Conservation (phyloP, 177 flowering plant species). For the Tripterygium wilfordii region DNA sequence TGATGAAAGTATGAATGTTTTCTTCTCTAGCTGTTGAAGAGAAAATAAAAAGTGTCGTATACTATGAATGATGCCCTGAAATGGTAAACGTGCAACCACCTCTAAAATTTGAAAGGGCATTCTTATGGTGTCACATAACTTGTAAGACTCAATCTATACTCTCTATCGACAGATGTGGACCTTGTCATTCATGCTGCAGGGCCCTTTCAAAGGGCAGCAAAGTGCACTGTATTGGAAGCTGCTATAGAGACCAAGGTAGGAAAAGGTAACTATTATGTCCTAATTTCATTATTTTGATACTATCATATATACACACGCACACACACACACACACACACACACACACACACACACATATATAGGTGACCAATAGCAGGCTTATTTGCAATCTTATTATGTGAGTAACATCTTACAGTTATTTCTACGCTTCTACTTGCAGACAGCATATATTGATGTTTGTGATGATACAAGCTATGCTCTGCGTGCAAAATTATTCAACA, state of each 20-base stretch:
- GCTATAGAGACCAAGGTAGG: slow-evolving; percentile 89
- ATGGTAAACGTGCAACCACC: no score
- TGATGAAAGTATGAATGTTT: no score
- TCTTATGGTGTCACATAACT: not conserved
- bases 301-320: no score
- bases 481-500: slow-evolving; percentile 69
- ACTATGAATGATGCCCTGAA: no score
- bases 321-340: no score
- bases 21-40: no score
- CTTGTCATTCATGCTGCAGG: slow-evolving; percentile 94
- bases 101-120: not conserved
- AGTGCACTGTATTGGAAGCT: slow-evolving; percentile 89
- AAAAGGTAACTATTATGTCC: slow-evolving; percentile 18
- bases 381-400: no score
- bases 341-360: no score
- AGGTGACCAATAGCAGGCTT: no score
- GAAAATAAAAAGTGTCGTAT: no score
- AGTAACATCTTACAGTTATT: not conserved
- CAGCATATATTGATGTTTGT: slow-evolving; percentile 93
- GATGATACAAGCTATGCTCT: slow-evolving; percentile 79
- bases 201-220: slow-evolving; percentile 79
- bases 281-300: not conserved
- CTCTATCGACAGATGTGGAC: slow-evolving; percentile 65
- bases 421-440: slow-evolving; percentile 36
- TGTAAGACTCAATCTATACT: not conserved